Evolutionary conservation across 2,329 filamentous ascomycete species (phyloP).

Genomic region (Purpureocillium takamizusanense): DNA sequence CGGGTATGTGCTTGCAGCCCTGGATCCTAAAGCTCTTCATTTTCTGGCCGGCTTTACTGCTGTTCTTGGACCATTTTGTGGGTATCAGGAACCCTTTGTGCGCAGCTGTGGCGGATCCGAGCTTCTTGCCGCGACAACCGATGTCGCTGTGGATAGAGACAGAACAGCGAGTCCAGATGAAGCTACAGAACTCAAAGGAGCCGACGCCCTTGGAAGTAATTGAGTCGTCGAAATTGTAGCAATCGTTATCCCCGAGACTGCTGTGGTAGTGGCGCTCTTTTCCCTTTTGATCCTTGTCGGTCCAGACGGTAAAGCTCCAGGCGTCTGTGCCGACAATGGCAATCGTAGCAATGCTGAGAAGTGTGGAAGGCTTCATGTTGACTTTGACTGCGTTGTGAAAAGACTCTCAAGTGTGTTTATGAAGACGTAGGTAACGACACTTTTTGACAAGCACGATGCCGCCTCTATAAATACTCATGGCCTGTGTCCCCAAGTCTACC

Average conservation of each 20-base stretch:
- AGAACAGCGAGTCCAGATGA: conserved; percentile 1
- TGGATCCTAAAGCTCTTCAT: conserved; percentile 5
- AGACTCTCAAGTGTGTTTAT: too few species aligned
- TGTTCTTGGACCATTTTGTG: conserved; percentile 1
- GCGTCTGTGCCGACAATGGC: conserved; percentile 2
- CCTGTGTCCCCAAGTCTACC: too few species aligned
- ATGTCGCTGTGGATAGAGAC: conserved; percentile 1
- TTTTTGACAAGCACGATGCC: too few species aligned
- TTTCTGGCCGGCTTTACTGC: conserved; percentile 1
- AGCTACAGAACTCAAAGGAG: conserved; percentile 2
- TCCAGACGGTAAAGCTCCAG: conserved; percentile 6
- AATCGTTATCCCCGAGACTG: conserved; percentile 2
- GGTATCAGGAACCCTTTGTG: neutral
- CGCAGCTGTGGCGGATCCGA: conserved; percentile 1
- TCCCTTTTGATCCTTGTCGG: conserved; percentile 1
- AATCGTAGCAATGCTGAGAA: neutral
- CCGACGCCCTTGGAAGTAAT: conserved; percentile 3
- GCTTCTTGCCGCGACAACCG: conserved; percentile 1
- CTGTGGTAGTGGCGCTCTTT: conserved; percentile 2
- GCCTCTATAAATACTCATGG: too few species aligned
- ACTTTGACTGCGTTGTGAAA: too few species aligned
- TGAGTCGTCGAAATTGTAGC: conserved; percentile 2
- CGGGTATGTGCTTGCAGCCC: conserved; percentile 4
- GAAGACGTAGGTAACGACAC: too few species aligned
- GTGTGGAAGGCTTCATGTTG: neutral